Conservation (phyloP, 768 basidiomycete genomes). For the Crucibulum laeve region DNA sequence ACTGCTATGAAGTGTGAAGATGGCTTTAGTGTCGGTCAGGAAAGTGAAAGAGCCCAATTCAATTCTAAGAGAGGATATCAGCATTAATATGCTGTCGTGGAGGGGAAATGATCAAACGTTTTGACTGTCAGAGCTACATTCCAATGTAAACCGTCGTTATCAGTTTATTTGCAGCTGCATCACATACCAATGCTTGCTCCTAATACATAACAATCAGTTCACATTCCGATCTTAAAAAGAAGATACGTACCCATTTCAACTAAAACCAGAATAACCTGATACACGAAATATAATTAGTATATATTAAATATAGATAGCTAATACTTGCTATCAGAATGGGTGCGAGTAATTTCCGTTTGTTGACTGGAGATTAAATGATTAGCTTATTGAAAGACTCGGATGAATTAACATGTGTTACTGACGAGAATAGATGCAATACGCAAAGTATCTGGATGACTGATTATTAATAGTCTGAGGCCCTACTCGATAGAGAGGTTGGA, state of each 20-base stretch:
- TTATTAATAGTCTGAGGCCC: background rate
- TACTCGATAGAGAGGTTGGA: background rate
- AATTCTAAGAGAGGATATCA: background rate
- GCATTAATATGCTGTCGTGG: background rate
- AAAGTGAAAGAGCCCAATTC: slow-evolving; percentile 1
- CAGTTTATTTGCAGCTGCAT: no score
- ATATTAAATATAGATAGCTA: no score
- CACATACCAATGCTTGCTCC: no score
- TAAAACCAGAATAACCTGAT: no score
- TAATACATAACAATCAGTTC: no score
- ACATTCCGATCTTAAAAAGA: no score
- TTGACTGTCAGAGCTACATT: no score
- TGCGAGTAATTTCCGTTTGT: slow-evolving; percentile 5
- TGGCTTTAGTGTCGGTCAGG: background rate
- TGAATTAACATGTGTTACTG: background rate
- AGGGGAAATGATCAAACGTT: no score
- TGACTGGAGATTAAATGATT: slow-evolving; percentile 5
- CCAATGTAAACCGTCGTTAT: no score
- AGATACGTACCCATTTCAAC: no score
- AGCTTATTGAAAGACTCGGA: slow-evolving; percentile 2
- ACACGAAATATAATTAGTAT: no score
- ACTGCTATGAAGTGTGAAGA: slow-evolving; percentile 10
- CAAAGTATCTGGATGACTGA: slow-evolving; percentile 12
- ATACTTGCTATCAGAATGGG: no score
- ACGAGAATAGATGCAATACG: slow-evolving; percentile 10